Conservation (phyloP, 306 rosid species). For the Vicia faba region DNA sequence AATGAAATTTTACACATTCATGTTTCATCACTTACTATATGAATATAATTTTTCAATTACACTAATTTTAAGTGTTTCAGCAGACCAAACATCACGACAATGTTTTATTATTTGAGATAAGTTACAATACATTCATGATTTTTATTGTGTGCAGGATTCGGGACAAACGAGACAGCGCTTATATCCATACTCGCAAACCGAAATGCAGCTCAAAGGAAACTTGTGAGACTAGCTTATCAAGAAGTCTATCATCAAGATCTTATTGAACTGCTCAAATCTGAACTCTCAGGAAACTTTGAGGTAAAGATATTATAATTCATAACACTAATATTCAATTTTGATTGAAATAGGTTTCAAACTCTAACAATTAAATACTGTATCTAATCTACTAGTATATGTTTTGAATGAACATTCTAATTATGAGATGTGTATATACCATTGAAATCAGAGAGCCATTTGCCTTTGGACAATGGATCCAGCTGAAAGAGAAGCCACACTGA, state of each 20-base stretch:
- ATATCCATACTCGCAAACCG: slow-evolving; percentile 53
- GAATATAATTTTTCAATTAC: neutral
- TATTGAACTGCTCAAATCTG: slow-evolving; percentile 54
- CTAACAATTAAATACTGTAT: neutral
- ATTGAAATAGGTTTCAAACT: slow-evolving; percentile 6
- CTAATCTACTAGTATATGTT: too few relatives aligned
- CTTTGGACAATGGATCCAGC: slow-evolving; percentile 62
- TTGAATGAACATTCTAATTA: slow-evolving; percentile 21
- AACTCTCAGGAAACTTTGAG: slow-evolving; percentile 58
- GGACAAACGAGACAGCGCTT: slow-evolving; percentile 51
- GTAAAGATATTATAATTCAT: slow-evolving; percentile 32
- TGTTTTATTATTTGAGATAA: neutral
- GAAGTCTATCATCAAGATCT: slow-evolving; percentile 56
- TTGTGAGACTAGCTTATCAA: slow-evolving; percentile 50
- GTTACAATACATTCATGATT: neutral
- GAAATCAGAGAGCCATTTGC: slow-evolving; percentile 47
- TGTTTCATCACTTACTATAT: neutral
- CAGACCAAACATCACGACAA: neutral
- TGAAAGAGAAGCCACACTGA: slow-evolving; percentile 51
- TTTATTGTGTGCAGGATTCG: slow-evolving; percentile 47
- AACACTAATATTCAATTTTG: neutral
- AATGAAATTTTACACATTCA: neutral
- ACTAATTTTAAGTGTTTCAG: too few relatives aligned
- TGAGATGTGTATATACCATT: slow-evolving; percentile 10
- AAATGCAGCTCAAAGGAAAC: slow-evolving; percentile 54